These are phyloP conservation scores for Tulasnella sp. DNA, from an alignment of 768 basidiomycete species.

Conservation along the genomic window DNA sequence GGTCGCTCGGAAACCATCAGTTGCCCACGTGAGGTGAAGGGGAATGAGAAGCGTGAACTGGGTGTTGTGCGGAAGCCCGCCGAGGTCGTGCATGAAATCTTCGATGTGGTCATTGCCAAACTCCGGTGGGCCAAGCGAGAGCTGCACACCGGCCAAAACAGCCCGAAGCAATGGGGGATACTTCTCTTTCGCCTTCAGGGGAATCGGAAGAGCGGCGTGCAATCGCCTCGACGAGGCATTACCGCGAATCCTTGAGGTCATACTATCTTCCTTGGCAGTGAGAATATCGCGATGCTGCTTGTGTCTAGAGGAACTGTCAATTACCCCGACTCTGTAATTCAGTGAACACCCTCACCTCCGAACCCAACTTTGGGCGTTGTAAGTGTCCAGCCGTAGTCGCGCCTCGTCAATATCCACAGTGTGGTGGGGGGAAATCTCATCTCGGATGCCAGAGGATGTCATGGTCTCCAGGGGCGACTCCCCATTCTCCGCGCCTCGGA, in stretches of 20 bases:
- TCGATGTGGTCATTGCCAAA: conserved; percentile 44
- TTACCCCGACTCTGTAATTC: neutral
- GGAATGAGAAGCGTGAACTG: conserved; percentile 73
- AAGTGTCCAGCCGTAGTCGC: conserved; percentile 47
- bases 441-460: conserved; percentile 6
- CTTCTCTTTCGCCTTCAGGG: conserved; percentile 24
- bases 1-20: conserved; percentile 46
- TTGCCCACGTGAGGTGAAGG: conserved; percentile 57
- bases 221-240: neutral
- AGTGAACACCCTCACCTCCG: neutral
- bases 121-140: conserved; percentile 46
- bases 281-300: conserved; percentile 1
- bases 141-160: conserved; percentile 42
- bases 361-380: conserved; percentile 65
- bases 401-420: conserved; percentile 64
- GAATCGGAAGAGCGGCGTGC: conserved; percentile 26
- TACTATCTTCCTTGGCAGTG: conserved; percentile 14
- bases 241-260: conserved; percentile 2
- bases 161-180: conserved; percentile 61
- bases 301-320: neutral
- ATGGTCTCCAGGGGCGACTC: conserved; percentile 20
- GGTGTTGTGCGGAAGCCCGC: conserved; percentile 58
- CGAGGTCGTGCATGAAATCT: conserved; percentile 54
- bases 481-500: conserved; percentile 33
- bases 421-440: conserved; percentile 35